A percentile compares a stretch with the other conserved stretches of the same genome.
These are phyloP conservation scores for Hanseniaspora jakobsenii DNA, from an alignment of 805 yeast species.

Conservation along the genomic window DNA sequence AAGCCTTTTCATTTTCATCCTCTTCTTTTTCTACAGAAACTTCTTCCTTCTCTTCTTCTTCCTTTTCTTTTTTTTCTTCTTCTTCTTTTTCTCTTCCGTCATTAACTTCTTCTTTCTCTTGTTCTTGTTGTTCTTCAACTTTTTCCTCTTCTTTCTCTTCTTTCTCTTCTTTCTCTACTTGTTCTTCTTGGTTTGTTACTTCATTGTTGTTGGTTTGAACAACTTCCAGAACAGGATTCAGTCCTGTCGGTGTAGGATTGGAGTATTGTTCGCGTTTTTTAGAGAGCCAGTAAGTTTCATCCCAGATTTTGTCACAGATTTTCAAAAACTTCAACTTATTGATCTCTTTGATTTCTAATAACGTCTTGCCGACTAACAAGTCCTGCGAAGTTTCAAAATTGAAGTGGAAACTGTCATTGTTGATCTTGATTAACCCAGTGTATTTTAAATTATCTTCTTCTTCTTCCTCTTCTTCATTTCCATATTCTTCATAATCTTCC, in stretches of 20 bases:
- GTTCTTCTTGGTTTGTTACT: not conserved
- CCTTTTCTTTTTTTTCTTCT: too few species aligned
- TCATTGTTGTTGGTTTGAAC: too few species aligned
- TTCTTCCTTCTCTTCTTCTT: too few species aligned
- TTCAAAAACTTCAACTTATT: constrained; percentile 13
- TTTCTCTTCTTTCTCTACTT: not conserved
- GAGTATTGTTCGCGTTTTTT: constrained; percentile 10
- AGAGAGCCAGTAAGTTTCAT: constrained; percentile 12
- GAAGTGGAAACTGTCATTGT: constrained; percentile 12
- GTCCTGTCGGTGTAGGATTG: not conserved
- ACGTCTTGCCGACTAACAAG: not conserved
- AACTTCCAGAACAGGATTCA: not conserved
- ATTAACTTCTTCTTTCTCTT: too few species aligned
- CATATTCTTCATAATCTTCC: not conserved
- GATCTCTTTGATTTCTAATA: constrained; percentile 5
- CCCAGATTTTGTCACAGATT: constrained; percentile 16
- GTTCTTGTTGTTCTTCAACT: too few species aligned
- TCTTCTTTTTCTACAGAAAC: too few species aligned
- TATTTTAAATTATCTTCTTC: not conserved
- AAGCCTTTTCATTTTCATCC: too few species aligned
- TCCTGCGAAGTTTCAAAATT: constrained; percentile 4
- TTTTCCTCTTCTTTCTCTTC: not conserved
- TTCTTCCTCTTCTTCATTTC: not conserved
- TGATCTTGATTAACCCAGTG: not conserved
- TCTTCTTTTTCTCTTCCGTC: too few species aligned